Evolutionary conservation across 2,329 filamentous ascomycete species (phyloP).

Genomic region (Penicillium sp.): DNA sequence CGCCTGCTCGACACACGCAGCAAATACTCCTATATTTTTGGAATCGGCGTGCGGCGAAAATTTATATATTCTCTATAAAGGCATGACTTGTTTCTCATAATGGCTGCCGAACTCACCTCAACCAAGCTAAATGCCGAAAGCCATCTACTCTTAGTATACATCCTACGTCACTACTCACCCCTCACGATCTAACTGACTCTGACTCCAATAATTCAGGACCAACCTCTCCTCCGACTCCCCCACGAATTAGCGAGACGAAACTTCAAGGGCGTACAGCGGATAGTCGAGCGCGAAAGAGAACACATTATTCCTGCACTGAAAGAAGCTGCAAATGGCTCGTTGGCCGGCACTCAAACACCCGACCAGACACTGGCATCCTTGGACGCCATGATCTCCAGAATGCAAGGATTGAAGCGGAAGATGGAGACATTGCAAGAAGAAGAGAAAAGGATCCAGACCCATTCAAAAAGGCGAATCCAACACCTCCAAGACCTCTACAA

Average conservation of each 20-base stretch:
- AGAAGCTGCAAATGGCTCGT: slow-evolving; percentile 57
- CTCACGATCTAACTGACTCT: slow-evolving; percentile 12
- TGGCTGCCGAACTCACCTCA: slow-evolving; percentile 43
- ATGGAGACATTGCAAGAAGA: slow-evolving; percentile 73
- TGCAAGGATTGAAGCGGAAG: slow-evolving; percentile 85
- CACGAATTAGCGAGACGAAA: slow-evolving; percentile 91
- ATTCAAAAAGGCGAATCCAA: slow-evolving; percentile 70
- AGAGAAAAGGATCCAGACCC: slow-evolving; percentile 70
- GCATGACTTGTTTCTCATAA: slow-evolving; percentile 15
- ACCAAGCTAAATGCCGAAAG: slow-evolving; percentile 49
- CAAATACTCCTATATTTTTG: not conserved
- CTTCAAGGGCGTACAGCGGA: slow-evolving; percentile 68
- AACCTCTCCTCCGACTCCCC: slow-evolving; percentile 87
- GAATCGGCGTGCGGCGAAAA: not conserved
- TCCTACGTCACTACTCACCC: slow-evolving; percentile 11
- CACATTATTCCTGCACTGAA: slow-evolving; percentile 47
- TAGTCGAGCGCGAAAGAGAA: slow-evolving; percentile 47
- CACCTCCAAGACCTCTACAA: slow-evolving; percentile 78
- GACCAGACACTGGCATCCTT: slow-evolving; percentile 74
- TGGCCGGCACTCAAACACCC: slow-evolving; percentile 59
- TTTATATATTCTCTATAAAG: not conserved
- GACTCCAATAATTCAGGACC: slow-evolving; percentile 58
- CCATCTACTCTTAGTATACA: slow-evolving; percentile 45
- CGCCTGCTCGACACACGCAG: not conserved
- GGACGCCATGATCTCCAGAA: slow-evolving; percentile 78